phyloP scores from a whole-genome alignment of 2,329 filamentous ascomycete genomes.

The Colletotrichum plurivorum region DNA sequence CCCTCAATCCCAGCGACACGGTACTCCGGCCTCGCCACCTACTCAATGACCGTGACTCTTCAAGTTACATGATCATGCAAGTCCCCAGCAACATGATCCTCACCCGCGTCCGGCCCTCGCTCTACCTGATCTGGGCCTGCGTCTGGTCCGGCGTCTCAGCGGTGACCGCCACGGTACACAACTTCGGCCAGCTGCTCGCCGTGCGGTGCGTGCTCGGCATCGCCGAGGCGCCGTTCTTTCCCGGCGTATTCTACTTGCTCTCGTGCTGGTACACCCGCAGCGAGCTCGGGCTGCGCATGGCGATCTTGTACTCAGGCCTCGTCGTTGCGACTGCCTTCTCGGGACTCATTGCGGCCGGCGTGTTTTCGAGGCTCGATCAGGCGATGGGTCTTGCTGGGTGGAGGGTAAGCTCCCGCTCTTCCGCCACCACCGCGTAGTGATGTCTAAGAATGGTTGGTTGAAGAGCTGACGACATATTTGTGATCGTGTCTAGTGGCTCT shows the following conservation, averaged over 20 bases:
- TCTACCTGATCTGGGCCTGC: conserved; percentile 38
- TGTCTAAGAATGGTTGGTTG: too few relatives aligned
- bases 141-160: conserved; percentile 27
- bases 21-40: neutral
- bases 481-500: conserved; percentile 78
- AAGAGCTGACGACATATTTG: neutral
- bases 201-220: conserved; percentile 11
- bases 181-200: conserved; percentile 13
- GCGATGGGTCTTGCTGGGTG: conserved; percentile 52
- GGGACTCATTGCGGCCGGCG: conserved; percentile 43
- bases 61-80: conserved; percentile 50
- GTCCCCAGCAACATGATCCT: conserved; percentile 53
- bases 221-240: conserved; percentile 18
- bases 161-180: conserved; percentile 11
- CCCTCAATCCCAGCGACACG: neutral
- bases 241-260: conserved; percentile 64
- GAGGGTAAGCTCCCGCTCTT: conserved; percentile 26
- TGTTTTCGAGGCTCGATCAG: conserved; percentile 38
- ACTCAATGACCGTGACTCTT: neutral
- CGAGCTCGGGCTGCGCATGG: conserved; percentile 44
- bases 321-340: conserved; percentile 43
- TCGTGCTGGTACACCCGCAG: conserved; percentile 45
- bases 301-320: conserved; percentile 44
- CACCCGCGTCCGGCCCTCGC: conserved; percentile 63
- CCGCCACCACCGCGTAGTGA: too few relatives aligned